Evolutionary conservation across 768 basidiomycete species (phyloP).

Genomic region (Boletus eberwhitei): DNA sequence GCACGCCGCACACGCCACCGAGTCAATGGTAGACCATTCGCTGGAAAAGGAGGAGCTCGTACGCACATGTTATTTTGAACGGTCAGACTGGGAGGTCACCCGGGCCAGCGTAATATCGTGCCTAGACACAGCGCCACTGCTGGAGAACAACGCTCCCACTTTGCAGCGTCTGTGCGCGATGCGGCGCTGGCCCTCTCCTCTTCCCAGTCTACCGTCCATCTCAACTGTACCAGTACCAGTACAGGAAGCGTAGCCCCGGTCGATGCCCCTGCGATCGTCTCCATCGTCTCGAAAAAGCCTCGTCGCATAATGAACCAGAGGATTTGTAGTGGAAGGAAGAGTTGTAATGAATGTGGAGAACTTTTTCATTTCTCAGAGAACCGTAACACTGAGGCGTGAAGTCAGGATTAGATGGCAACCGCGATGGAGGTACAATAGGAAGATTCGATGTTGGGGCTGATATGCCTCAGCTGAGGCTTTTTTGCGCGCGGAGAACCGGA

Average conservation of each 20-base stretch:
- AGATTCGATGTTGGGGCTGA: not conserved
- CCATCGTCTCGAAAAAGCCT: not conserved
- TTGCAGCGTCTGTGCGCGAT: conserved; percentile 6
- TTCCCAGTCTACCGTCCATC: not conserved
- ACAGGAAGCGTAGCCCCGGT: not conserved
- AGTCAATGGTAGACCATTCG: not conserved
- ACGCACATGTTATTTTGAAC: not conserved
- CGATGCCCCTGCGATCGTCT: not conserved
- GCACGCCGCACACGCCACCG: not conserved
- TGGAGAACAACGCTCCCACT: conserved; percentile 15
- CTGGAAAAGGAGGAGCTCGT: not conserved
- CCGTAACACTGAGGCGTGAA: too few species aligned
- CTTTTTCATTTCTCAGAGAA: not conserved
- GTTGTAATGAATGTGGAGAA: not conserved
- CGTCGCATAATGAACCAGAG: not conserved
- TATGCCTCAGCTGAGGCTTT: not conserved
- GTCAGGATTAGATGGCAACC: too few species aligned
- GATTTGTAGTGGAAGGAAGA: too few species aligned
- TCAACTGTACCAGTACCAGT: not conserved
- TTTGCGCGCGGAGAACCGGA: not conserved
- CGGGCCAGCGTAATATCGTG: not conserved
- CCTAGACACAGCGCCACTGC: conserved; percentile 10
- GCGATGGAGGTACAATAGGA: not conserved
- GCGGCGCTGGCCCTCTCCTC: not conserved
- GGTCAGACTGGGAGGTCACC: too few species aligned